Base-by-base conservation (phyloP, 169 alveolate genomes). In the Plasmodium fragile region DNA sequence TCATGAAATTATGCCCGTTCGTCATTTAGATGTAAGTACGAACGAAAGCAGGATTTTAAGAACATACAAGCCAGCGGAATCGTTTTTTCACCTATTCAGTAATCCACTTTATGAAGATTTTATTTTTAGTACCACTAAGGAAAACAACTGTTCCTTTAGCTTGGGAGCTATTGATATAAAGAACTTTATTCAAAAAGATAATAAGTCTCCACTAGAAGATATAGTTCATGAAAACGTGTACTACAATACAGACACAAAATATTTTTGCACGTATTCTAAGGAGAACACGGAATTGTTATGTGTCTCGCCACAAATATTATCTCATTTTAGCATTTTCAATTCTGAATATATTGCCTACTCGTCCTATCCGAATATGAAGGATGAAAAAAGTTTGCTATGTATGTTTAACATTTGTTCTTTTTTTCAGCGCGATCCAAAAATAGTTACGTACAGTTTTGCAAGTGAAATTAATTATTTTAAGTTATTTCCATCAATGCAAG, bases 121-220 rank as follows among this genome's bases (percentile, higher is more conserved):
- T 28, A 84, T 90, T 83, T 81, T 81, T 32, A 92, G 94, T 53
- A 92, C 93, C 16, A 92, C 92, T 22, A 92, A 92, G 45, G 94
- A 93, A 75, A 93, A 93, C 25, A 93, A 93, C 89, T 92, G 79
- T 78, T 92, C 94, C 65, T 92, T 82, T 36, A 93, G 92, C 89
- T 73, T 92, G 36, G 92, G 94, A 36, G 94, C 92, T 16, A 85
- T 92, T 30, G 85, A 75, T 32, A 45, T 92, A 52, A 93, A 43
- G 25, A 83, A 93, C 69, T 92, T 92, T 43, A 53, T 92, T 65
- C 78, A 83, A 39, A 75, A 65, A 49, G 90, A 93, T 79, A 85
- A 85, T 13, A 84, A 75, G 36, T 83, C 94, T 30, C 52, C 80
- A 25, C 53, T 81, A 22, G 45, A 71, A 52, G 82, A 70, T 34